Evolutionary conservation across 768 basidiomycete species (phyloP).

Genomic region (Austroboletus festivus): DNA sequence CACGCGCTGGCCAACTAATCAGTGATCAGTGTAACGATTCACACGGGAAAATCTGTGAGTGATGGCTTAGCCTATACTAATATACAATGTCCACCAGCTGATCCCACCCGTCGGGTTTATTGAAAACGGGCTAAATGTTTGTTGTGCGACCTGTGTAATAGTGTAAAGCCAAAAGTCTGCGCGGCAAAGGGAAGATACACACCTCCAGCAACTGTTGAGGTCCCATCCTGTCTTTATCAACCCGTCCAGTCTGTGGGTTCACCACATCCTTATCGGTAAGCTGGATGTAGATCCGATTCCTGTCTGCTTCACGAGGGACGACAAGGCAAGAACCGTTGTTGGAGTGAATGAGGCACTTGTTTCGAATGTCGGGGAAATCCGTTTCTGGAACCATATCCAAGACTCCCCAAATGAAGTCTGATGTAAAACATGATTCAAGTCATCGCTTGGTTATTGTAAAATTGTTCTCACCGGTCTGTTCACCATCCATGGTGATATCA

Average conservation of each 20-base stretch:
- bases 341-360: slow-evolving; percentile 61
- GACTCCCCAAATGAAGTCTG: slow-evolving; percentile 80
- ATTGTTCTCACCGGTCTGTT: slow-evolving; percentile 37
- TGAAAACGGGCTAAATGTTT: neutral
- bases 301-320: slow-evolving; percentile 69
- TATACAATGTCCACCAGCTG: slow-evolving; percentile 73
- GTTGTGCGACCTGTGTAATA: neutral
- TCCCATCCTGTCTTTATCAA: slow-evolving; percentile 50
- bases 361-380: slow-evolving; percentile 75
- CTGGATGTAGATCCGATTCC: slow-evolving; percentile 70
- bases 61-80: slow-evolving; percentile 51
- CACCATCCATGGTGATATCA: slow-evolving; percentile 47
- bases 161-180: neutral
- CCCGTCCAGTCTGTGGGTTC: slow-evolving; percentile 44
- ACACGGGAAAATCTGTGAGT: neutral
- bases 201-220: slow-evolving; percentile 58
- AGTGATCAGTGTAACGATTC: neutral
- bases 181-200: slow-evolving; percentile 13
- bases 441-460: neutral
- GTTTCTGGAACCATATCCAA: slow-evolving; percentile 69
- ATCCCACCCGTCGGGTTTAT: neutral
- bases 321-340: slow-evolving; percentile 66
- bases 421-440: neutral
- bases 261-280: slow-evolving; percentile 47
- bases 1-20: slow-evolving; percentile 68